Base-by-base conservation (phyloP, 202 grass and related monocot species). In the Hordeum pubiflorum region DNA sequence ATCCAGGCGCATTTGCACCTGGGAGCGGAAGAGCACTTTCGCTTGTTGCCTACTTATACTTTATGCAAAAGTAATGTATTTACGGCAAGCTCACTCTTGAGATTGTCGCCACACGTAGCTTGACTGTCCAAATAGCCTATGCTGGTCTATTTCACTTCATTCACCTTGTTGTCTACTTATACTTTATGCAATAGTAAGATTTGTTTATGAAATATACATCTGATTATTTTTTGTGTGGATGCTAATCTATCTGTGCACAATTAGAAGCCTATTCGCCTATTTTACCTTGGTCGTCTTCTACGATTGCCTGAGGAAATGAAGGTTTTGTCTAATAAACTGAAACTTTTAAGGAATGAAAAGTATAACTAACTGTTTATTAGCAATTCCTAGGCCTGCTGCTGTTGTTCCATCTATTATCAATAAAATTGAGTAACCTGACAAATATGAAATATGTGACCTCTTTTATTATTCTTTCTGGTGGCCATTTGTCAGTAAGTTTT, bases 161-260 rank as follows among this genome's bases (percentile, higher is more conserved):
- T 58, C 44, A 36, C 73, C 67, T 81, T 58, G 60, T 20, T 69
- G 63, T 56, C 8, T 40, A 39, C 69, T 65, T 83, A 57, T 9
- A 68, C 72, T 88, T 80, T 21, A 56, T 88, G 38, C 29, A 33
- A 63, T 76, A 70, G 33, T 69, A 13, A 69, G 32, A 34, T 83
- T 33, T 15, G 4, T 11, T 39, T 63, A 15, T 39, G 43, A 36
- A 63, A 37, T 77, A 41, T 2, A 72, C 63, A 60, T 75, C 20
- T 50, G 4, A 27, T 48, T 17, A 33, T 7, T 63, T 27, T 71
- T 22, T 13, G 40, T 24, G 9, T 52, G 23, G 58, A 62, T 76
- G 17, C 34, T 68, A 57, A 29, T 86, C 76, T 18, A 13, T 77
- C 18, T 70, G 15, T 4, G 17, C 60, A 54, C 64, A 62, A 64